phyloP scores from a whole-genome alignment of 2,329 filamentous ascomycete species.

The Aurifilum marmelostoma region DNA sequence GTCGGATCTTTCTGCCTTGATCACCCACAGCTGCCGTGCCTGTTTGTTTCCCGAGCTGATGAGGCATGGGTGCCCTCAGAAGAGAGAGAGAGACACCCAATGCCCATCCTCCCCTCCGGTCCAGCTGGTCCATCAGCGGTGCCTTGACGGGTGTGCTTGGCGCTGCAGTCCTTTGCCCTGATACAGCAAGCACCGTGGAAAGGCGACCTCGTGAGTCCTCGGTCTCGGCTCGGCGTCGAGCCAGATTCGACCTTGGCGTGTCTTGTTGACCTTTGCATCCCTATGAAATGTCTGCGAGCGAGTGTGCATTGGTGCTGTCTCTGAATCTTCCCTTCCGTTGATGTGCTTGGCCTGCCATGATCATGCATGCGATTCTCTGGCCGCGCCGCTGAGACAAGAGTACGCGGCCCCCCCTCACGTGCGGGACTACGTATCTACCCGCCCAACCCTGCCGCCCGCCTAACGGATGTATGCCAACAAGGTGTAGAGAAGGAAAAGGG shows the following conservation, averaged over 20 bases:
- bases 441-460: neutral
- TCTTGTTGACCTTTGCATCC: neutral
- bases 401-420: conserved; percentile 1
- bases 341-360: neutral
- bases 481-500: too few relatives aligned
- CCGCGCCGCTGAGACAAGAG: neutral
- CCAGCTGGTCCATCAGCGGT: conserved; percentile 22
- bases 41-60: neutral
- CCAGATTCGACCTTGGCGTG: neutral
- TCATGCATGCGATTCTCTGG: neutral
- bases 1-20: neutral
- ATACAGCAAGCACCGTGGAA: neutral
- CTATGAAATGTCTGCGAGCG: too few relatives aligned
- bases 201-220: neutral
- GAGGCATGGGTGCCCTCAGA: neutral
- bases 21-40: neutral
- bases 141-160: neutral
- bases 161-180: neutral
- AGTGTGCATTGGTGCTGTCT: neutral
- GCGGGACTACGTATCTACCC: neutral
- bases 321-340: neutral
- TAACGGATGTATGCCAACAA: neutral
- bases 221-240: neutral
- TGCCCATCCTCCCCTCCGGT: conserved; percentile 10
- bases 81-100: neutral